Evolutionary conservation across 2,329 filamentous ascomycete genomes (phyloP).

Genomic region (Dactylellina drechsleri): DNA sequence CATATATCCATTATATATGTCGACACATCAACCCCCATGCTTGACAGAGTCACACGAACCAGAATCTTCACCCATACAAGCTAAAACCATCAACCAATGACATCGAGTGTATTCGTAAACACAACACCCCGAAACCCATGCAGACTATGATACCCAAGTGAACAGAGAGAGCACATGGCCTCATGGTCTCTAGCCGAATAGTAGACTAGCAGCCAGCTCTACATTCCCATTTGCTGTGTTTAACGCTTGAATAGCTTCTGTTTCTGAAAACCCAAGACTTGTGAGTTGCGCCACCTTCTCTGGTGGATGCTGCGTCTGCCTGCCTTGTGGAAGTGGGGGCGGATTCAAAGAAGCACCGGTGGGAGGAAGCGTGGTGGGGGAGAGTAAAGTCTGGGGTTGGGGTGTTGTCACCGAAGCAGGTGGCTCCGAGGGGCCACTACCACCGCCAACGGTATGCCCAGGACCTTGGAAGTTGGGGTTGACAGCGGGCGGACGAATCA

Average conservation of each 20-base stretch:
- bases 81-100: constrained; percentile 27
- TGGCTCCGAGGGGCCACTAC: constrained; percentile 45
- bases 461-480: constrained; percentile 51
- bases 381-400: constrained; percentile 38
- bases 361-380: constrained; percentile 41
- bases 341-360: constrained; percentile 37
- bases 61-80: constrained; percentile 15
- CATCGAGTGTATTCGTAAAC: constrained; percentile 39
- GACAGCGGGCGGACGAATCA: constrained; percentile 67
- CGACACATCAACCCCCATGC: constrained; percentile 8
- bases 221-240: constrained; percentile 86
- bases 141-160: constrained; percentile 21
- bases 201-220: constrained; percentile 83
- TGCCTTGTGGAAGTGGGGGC: constrained; percentile 57
- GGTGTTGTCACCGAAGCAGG: constrained; percentile 57
- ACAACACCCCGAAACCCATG: constrained; percentile 24
- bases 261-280: constrained; percentile 78
- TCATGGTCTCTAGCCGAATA: constrained; percentile 65
- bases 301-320: constrained; percentile 62
- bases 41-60: not conserved
- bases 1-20: not conserved
- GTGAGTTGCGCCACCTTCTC: constrained; percentile 80
- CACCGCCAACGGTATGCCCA: constrained; percentile 35
- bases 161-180: constrained; percentile 14
- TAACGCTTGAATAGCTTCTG: constrained; percentile 81